Percentiles rank a stretch among this genome's conserved stretches.
Evolutionary conservation across 805 yeast species (phyloP).

Genomic region (Pichia manshurica): DNA sequence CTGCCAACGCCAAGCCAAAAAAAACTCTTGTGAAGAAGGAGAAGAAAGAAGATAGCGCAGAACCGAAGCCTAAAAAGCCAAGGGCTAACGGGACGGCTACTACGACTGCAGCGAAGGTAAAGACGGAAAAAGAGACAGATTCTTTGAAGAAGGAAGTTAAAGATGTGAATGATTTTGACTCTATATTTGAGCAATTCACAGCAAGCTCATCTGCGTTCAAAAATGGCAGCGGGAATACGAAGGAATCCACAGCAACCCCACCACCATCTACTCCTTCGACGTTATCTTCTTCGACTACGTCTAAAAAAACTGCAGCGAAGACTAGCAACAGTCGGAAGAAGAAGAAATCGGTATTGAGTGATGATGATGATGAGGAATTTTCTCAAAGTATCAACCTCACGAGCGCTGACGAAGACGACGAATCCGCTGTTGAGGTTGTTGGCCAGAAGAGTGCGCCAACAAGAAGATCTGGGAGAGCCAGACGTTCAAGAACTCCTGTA

Average conservation of each 20-base stretch:
- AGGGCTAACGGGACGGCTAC: slow-evolving; percentile 11
- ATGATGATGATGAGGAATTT: slow-evolving; percentile 4
- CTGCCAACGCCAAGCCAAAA: slow-evolving; percentile 16
- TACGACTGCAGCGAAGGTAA: neutral
- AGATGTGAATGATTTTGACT: slow-evolving; percentile 13
- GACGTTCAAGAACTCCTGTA: slow-evolving; percentile 8
- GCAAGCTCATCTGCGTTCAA: slow-evolving; percentile 8
- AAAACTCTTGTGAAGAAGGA: slow-evolving; percentile 43
- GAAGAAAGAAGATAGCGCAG: slow-evolving; percentile 17
- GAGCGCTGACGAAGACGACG: slow-evolving; percentile 10
- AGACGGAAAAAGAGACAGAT: slow-evolving; percentile 14
- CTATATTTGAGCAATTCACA: slow-evolving; percentile 9
- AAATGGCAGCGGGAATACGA: neutral
- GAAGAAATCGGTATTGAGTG: neutral
- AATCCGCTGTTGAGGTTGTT: neutral
- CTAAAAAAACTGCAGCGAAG: slow-evolving; percentile 1
- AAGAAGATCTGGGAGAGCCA: neutral
- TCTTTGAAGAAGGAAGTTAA: slow-evolving; percentile 14
- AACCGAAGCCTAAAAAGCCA: slow-evolving; percentile 18
- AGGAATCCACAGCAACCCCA: slow-evolving; percentile 7
- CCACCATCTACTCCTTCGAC: slow-evolving; percentile 8
- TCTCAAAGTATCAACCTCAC: slow-evolving; percentile 9
- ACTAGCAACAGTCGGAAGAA: slow-evolving; percentile 10
- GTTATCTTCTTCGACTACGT: neutral
- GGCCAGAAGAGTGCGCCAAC: slow-evolving; percentile 4